Conservation (phyloP, 2,329 filamentous ascomycete species). For the Talaromyces sp. region DNA sequence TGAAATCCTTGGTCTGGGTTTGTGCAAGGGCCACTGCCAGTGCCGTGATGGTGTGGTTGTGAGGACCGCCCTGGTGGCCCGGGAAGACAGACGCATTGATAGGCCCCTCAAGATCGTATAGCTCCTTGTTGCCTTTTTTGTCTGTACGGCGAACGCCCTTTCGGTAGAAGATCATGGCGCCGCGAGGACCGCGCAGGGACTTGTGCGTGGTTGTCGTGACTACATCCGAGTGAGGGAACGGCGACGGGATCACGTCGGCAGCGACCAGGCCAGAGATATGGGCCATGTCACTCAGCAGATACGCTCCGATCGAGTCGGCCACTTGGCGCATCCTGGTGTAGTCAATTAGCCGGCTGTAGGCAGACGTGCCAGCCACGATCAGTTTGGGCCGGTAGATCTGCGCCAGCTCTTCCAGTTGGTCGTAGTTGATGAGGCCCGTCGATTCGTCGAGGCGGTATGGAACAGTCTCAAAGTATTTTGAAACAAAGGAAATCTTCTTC, state of each 20-base stretch:
- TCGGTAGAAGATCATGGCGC: constrained; percentile 99
- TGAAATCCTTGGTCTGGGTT: constrained; percentile 85
- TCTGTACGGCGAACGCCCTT: constrained; percentile 90
- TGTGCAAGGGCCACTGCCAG: constrained; percentile 93
- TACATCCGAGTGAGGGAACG: constrained; percentile 88
- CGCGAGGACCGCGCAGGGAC: constrained; percentile 92
- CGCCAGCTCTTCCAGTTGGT: constrained; percentile 83
- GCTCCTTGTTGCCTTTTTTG: constrained; percentile 82
- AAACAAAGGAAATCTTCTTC: constrained; percentile 96
- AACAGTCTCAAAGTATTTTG: constrained; percentile 98
- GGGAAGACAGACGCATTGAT: constrained; percentile 99
- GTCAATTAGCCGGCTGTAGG: constrained; percentile 97
- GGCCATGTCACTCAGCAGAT: constrained; percentile 96
- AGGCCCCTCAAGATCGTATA: constrained; percentile 90
- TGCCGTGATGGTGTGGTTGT: constrained; percentile 99
- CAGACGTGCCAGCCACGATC: constrained; percentile 92
- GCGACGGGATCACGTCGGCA: constrained; percentile 86
- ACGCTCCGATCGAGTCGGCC: constrained; percentile 86
- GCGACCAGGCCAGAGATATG: constrained; percentile 97
- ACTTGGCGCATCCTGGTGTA: constrained; percentile 96
- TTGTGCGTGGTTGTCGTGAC: constrained; percentile 99
- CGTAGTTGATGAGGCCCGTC: constrained; percentile 97
- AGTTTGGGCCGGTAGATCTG: constrained; percentile 92
- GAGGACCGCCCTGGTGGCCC: constrained; percentile 94
- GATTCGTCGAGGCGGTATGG: constrained; percentile 75